Conservation (phyloP, 345 rosid genomes). For the Pistacia integerrima region DNA sequence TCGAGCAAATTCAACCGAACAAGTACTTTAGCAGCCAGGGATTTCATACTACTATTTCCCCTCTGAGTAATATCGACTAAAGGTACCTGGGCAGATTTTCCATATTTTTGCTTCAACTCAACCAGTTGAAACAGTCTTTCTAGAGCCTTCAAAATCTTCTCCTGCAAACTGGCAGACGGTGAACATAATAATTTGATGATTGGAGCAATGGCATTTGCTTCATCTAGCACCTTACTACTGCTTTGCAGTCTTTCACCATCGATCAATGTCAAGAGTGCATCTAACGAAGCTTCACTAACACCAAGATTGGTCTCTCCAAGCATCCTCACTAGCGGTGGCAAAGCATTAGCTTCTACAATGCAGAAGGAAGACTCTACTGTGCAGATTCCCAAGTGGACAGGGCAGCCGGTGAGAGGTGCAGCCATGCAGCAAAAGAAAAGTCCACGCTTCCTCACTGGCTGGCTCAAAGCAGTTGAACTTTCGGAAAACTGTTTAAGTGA, state of each 20-base stretch:
- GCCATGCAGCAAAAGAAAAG: slow-evolving; percentile 22
- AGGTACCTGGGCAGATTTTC: slow-evolving; percentile 24
- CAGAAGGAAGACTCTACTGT: slow-evolving; percentile 33
- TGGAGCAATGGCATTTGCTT: slow-evolving; percentile 27
- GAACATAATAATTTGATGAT: slow-evolving; percentile 30
- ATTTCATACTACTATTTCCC: slow-evolving; percentile 33
- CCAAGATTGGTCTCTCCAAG: slow-evolving; percentile 27
- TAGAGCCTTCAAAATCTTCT: slow-evolving; percentile 20
- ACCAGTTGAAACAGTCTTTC: slow-evolving; percentile 25
- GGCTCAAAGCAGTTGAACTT: slow-evolving; percentile 30
- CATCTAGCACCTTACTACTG: slow-evolving; percentile 24
- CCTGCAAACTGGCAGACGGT: slow-evolving; percentile 18
- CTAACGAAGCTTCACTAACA: slow-evolving; percentile 29
- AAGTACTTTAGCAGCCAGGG: slow-evolving; percentile 32
- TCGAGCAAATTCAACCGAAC: slow-evolving; percentile 27
- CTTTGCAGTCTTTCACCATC: slow-evolving; percentile 24
- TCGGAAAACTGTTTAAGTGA: slow-evolving; percentile 36
- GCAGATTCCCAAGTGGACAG: slow-evolving; percentile 31
- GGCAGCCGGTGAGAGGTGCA: slow-evolving; percentile 23
- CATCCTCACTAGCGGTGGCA: slow-evolving; percentile 23
- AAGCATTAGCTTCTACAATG: slow-evolving; percentile 31
- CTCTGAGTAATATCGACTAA: slow-evolving; percentile 36
- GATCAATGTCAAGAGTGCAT: slow-evolving; percentile 34
- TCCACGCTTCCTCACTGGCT: slow-evolving; percentile 11
- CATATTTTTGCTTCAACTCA: slow-evolving; percentile 27